These are phyloP conservation scores for Trypanosoma theileri DNA, from an alignment of 208 protist genomes.

Conservation along the genomic window DNA sequence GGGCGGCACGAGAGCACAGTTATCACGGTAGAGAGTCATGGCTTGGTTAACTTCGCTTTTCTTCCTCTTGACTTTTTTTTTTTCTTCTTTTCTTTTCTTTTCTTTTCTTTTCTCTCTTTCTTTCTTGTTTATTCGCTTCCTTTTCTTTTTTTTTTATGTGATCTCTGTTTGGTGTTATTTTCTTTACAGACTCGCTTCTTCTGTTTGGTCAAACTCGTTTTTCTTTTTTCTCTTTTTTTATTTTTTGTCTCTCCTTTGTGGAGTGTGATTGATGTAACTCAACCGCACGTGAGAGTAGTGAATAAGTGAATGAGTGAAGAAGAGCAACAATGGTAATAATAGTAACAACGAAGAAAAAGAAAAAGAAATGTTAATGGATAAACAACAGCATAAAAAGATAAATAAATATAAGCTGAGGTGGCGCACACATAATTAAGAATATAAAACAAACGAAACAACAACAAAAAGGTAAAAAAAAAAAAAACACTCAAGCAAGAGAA, in stretches of 20 bases:
- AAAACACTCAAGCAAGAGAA: too few relatives aligned
- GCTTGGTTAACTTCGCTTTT: constrained; percentile 10
- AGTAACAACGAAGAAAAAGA: not conserved
- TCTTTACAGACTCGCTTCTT: too few relatives aligned
- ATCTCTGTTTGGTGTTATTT: too few relatives aligned
- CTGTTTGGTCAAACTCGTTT: too few relatives aligned
- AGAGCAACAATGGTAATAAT: not conserved
- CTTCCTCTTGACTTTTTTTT: not conserved
- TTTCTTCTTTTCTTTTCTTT: constrained; percentile 13
- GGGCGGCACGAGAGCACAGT: constrained; percentile 41
- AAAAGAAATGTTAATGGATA: not conserved
- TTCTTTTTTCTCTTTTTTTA: too few relatives aligned
- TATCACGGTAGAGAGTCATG: constrained; percentile 22
- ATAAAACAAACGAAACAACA: not conserved
- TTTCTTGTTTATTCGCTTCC: constrained; percentile 5
- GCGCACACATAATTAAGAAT: not conserved
- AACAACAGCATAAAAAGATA: not conserved
- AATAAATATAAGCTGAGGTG: constrained; percentile 18
- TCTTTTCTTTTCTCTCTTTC: constrained; percentile 5
- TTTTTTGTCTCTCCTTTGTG: too few relatives aligned
- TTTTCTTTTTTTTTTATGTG: not conserved
- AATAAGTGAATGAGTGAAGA: not conserved
- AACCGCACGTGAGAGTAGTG: too few relatives aligned
- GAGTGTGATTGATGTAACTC: too few relatives aligned
- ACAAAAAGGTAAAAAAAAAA: too few relatives aligned